phyloP scores from a whole-genome alignment of 768 basidiomycete species.

The Trametes elegans region DNA sequence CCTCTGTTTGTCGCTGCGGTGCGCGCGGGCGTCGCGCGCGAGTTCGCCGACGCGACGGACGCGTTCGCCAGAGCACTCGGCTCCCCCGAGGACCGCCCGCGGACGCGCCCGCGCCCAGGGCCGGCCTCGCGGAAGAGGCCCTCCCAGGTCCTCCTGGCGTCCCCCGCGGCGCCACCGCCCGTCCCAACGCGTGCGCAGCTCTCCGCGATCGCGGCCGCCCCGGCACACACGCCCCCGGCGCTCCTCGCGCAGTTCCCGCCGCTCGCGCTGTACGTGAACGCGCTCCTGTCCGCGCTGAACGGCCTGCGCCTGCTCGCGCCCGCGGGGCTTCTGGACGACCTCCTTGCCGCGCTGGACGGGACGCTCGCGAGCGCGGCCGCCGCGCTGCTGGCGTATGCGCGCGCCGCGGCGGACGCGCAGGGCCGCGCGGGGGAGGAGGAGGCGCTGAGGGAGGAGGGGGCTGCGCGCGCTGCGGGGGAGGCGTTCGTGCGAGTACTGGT shows the following conservation, averaged over 20 bases:
- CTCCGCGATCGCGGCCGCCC: conserved; percentile 14
- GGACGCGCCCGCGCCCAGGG: neutral
- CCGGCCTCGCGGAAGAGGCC: conserved; percentile 11
- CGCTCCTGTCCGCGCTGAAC: conserved; percentile 72
- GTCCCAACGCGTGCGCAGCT: conserved; percentile 19
- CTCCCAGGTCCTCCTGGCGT: conserved; percentile 15
- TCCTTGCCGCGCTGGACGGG: conserved; percentile 49
- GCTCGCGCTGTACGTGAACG: conserved; percentile 69
- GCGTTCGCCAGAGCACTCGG: conserved; percentile 21
- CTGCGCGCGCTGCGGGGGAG: conserved; percentile 47
- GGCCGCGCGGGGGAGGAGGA: conserved; percentile 24
- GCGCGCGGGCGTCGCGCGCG: conserved; percentile 48
- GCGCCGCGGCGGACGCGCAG: conserved; percentile 1
- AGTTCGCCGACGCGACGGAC: conserved; percentile 42
- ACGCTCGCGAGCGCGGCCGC: conserved; percentile 47
- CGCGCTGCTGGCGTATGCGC: conserved; percentile 46
- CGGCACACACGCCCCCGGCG: conserved; percentile 66
- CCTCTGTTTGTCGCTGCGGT: conserved; percentile 69
- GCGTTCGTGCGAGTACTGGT: conserved; percentile 62
- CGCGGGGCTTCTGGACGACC: conserved; percentile 47
- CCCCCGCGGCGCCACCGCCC: conserved; percentile 10
- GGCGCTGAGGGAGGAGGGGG: conserved; percentile 31
- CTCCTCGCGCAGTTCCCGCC: conserved; percentile 72
- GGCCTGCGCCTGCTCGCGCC: conserved; percentile 80
- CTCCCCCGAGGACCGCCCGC: neutral